A percentile compares a stretch with the other conserved stretches of the same genome.
These are phyloP conservation scores for Tuber melanosporum DNA, from an alignment of 495 filamentous ascomycete species.

Conservation along the genomic window DNA sequence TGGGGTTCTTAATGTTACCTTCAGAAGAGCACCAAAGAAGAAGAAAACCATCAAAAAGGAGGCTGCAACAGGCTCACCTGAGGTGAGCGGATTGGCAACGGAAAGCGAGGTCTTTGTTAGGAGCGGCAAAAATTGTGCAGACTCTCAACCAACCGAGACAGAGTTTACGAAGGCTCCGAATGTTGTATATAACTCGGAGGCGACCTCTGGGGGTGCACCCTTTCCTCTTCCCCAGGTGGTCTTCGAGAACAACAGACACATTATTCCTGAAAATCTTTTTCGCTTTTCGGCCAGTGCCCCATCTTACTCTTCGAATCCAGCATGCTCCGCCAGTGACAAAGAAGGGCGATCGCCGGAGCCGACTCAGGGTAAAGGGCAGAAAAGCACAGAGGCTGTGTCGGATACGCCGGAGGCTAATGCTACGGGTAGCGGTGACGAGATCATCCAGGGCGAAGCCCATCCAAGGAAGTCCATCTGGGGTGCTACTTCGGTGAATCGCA, in stretches of 20 bases:
- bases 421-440: constrained; percentile 5
- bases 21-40: constrained; percentile 64
- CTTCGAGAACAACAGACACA: constrained; percentile 91
- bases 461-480: constrained; percentile 50
- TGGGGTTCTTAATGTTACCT: constrained; percentile 93
- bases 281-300: constrained; percentile 44
- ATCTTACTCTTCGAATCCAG: constrained; percentile 28
- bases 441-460: constrained; percentile 12
- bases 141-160: constrained; percentile 10
- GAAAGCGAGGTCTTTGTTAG: constrained; percentile 3
- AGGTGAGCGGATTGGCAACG: constrained; percentile 10
- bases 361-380: constrained; percentile 2
- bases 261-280: constrained; percentile 78
- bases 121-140: constrained; percentile 7
- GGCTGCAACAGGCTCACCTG: constrained; percentile 16
- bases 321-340: constrained; percentile 12
- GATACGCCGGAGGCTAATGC: neutral
- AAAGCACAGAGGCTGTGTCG: constrained; percentile 12
- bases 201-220: constrained; percentile 21
- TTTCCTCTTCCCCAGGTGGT: constrained; percentile 77
- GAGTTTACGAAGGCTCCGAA: constrained; percentile 25
- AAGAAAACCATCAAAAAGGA: constrained; percentile 43
- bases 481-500: constrained; percentile 86
- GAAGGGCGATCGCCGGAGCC: neutral
- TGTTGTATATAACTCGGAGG: constrained; percentile 33